Percentiles rank a stretch among this genome's conserved stretches.
phyloP scores from a whole-genome alignment of 805 yeast genomes.

The Dipodascopsis tothii region DNA sequence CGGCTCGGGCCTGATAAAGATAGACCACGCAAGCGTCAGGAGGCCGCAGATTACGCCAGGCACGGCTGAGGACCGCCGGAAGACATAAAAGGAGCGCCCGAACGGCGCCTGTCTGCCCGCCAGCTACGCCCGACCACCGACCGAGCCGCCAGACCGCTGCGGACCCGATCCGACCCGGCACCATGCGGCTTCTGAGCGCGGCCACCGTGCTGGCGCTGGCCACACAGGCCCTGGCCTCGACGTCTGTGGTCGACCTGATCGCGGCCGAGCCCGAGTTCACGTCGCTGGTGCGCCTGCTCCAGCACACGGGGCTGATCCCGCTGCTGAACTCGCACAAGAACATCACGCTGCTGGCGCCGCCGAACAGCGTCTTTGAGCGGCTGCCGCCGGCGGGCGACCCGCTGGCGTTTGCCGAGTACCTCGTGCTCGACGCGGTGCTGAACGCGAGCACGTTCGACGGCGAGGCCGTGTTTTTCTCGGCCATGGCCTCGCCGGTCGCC shows the following conservation, averaged over 20 bases:
- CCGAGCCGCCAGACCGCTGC: too few relatives aligned
- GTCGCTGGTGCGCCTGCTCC: slow-evolving; percentile 14
- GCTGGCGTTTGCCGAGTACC: slow-evolving; percentile 11
- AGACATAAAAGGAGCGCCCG: too few relatives aligned
- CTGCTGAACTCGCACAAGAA: slow-evolving; percentile 17
- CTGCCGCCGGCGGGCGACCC: slow-evolving; percentile 9
- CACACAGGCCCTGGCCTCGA: slow-evolving; percentile 9
- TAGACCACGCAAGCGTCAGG: too few relatives aligned
- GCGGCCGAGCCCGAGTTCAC: slow-evolving; percentile 22
- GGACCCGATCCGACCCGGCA: too few relatives aligned
- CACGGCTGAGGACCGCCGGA: too few relatives aligned
- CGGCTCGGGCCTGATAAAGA: too few relatives aligned
- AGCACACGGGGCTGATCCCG: slow-evolving; percentile 20
- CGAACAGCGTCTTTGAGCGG: slow-evolving; percentile 11
- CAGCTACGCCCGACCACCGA: too few relatives aligned
- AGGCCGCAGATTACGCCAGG: too few relatives aligned
- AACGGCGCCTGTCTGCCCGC: too few relatives aligned
- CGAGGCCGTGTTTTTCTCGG: slow-evolving; percentile 15
- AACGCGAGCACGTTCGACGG: slow-evolving; percentile 6
- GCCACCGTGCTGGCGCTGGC: slow-evolving; percentile 2
- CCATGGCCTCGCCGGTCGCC: slow-evolving; percentile 13
- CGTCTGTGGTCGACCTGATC: slow-evolving; percentile 17
- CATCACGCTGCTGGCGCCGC: slow-evolving; percentile 20
- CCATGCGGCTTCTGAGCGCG: too few relatives aligned
- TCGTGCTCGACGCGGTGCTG: slow-evolving; percentile 13